These are phyloP conservation scores for Penicillium coffeae DNA, from an alignment of 495 filamentous ascomycete species.

Conservation along the genomic window DNA sequence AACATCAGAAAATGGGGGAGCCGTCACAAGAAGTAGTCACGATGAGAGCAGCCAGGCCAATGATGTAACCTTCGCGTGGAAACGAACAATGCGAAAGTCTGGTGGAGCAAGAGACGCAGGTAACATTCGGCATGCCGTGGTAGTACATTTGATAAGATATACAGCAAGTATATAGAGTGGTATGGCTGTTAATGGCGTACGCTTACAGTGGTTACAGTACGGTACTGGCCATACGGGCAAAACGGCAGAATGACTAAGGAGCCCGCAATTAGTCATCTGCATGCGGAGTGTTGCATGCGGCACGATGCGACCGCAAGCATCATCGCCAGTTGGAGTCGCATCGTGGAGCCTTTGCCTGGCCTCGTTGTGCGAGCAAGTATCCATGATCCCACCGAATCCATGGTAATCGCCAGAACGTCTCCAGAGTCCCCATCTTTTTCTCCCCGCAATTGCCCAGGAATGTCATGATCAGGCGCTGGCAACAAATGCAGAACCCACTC, in stretches of 20 bases:
- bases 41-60: constrained; percentile 5
- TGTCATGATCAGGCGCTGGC: neutral
- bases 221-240: no score
- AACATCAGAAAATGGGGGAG: constrained; percentile 2
- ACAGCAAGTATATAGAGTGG: neutral
- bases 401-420: neutral
- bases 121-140: constrained; percentile 30
- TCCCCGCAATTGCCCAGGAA: constrained; percentile 12
- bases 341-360: no score
- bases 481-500: constrained; percentile 3
- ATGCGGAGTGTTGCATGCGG: neutral
- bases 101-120: neutral
- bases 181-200: no score
- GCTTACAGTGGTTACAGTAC: no score
- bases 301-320: neutral
- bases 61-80: constrained; percentile 22
- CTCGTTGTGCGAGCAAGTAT: no score
- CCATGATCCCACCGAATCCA: no score
- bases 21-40: constrained; percentile 8
- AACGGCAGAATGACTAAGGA: no score
- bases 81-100: neutral
- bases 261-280: neutral
- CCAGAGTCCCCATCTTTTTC: constrained; percentile 14
- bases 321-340: neutral
- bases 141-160: constrained; percentile 3